These are phyloP conservation scores for Medicago lupulina DNA, from an alignment of 306 rosid genomes.

Conservation along the genomic window DNA sequence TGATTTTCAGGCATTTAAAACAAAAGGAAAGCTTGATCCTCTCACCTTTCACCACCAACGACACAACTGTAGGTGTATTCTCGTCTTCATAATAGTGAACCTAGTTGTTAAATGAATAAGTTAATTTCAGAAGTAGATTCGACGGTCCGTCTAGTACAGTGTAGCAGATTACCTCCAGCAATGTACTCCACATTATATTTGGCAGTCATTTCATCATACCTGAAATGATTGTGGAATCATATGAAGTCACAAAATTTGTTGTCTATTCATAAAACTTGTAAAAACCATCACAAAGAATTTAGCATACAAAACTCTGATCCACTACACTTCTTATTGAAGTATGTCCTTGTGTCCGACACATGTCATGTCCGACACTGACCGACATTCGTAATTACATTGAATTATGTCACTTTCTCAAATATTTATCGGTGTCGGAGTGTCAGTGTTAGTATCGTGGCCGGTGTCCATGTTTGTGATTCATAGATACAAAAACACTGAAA, in stretches of 20 bases:
- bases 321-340: too few relatives aligned
- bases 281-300: not conserved
- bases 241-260: slow-evolving; percentile 17
- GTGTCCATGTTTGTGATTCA: too few relatives aligned
- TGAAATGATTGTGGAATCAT: slow-evolving; percentile 40
- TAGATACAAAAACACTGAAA: slow-evolving; percentile 6
- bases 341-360: too few relatives aligned
- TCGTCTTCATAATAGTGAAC: slow-evolving; percentile 90
- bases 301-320: too few relatives aligned
- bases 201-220: slow-evolving; percentile 78
- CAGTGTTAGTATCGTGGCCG: too few relatives aligned
- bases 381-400: too few relatives aligned
- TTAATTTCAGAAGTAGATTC: slow-evolving; percentile 13
- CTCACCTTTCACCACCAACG: slow-evolving; percentile 90
- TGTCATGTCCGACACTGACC: too few relatives aligned
- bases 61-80: slow-evolving; percentile 84
- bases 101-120: slow-evolving; percentile 49
- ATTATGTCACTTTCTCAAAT: too few relatives aligned
- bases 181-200: slow-evolving; percentile 77
- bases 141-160: not conserved
- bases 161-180: slow-evolving; percentile 81
- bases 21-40: slow-evolving; percentile 20
- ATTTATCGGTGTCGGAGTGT: too few relatives aligned
- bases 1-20: not conserved
- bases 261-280: not conserved